phyloP scores from a whole-genome alignment of 2,329 filamentous ascomycete genomes.

The Aspergillus uvarum region DNA sequence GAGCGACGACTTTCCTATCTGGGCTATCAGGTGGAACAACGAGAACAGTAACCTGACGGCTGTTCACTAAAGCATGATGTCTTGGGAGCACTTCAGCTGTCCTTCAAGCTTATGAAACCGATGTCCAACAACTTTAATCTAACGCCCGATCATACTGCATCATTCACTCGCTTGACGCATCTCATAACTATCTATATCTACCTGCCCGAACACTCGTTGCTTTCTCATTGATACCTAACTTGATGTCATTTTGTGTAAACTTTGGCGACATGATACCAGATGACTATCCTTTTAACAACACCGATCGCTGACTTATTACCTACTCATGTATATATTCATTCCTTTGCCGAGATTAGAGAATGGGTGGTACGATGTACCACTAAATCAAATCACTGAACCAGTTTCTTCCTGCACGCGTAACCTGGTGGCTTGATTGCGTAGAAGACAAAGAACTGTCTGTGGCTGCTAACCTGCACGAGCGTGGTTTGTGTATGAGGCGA shows the following conservation, averaged over 20 bases:
- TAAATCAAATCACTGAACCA: neutral
- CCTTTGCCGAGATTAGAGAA: neutral
- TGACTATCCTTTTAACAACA: neutral
- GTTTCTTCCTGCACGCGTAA: neutral
- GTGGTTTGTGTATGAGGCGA: neutral
- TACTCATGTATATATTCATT: neutral
- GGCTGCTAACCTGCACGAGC: neutral
- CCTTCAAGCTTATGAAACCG: neutral
- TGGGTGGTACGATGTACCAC: neutral
- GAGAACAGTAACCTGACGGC: slow-evolving; percentile 39
- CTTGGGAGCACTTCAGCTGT: neutral
- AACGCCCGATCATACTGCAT: neutral
- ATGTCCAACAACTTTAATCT: neutral
- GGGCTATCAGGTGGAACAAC: slow-evolving; percentile 44
- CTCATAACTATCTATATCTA: neutral
- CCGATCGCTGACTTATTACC: neutral
- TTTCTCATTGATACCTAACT: neutral
- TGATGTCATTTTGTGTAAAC: neutral
- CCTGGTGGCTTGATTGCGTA: neutral
- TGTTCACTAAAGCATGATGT: slow-evolving; percentile 32
- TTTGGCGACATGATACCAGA: neutral
- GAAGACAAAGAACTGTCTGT: neutral
- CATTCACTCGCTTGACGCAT: neutral
- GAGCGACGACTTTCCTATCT: slow-evolving; percentile 52
- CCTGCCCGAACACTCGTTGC: neutral